A percentile compares a stretch with the other conserved stretches of the same genome.
phyloP scores from a whole-genome alignment of 2,329 filamentous ascomycete genomes.

The Fusarium algeriense region DNA sequence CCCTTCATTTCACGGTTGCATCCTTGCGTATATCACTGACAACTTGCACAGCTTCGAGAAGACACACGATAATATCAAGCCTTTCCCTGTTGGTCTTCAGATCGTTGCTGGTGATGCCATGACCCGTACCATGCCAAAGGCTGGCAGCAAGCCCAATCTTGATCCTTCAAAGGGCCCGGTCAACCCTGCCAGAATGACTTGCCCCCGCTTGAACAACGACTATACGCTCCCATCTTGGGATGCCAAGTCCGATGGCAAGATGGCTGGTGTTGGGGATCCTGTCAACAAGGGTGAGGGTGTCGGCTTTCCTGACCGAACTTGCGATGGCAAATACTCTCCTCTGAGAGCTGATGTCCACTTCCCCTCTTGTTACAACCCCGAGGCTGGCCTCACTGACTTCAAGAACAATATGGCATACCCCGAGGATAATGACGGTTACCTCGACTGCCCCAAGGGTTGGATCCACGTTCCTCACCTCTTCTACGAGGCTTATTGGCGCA shows the following conservation, averaged over 20 bases:
- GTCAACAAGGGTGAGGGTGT: slow-evolving; percentile 67
- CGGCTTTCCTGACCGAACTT: slow-evolving; percentile 78
- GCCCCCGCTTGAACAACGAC: slow-evolving; percentile 64
- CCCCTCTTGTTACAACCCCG: slow-evolving; percentile 79
- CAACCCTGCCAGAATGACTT: slow-evolving; percentile 70
- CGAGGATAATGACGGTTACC: slow-evolving; percentile 59
- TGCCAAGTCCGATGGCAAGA: slow-evolving; percentile 64
- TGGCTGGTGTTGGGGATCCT: slow-evolving; percentile 67
- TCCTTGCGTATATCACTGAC: slow-evolving; percentile 24
- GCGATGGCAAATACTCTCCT: slow-evolving; percentile 72
- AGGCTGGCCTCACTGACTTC: slow-evolving; percentile 69
- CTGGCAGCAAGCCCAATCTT: slow-evolving; percentile 62
- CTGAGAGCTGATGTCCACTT: slow-evolving; percentile 77
- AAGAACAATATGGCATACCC: slow-evolving; percentile 76
- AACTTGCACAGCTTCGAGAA: slow-evolving; percentile 64
- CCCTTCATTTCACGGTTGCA: neutral
- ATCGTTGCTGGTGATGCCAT: slow-evolving; percentile 76
- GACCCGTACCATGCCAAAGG: slow-evolving; percentile 68
- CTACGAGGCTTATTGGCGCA: slow-evolving; percentile 72
- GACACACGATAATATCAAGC: slow-evolving; percentile 73
- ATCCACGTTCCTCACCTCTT: slow-evolving; percentile 69
- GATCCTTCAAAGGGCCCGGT: slow-evolving; percentile 65
- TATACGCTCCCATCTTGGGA: slow-evolving; percentile 66
- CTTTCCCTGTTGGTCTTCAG: slow-evolving; percentile 78
- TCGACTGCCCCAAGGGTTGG: slow-evolving; percentile 67